These are phyloP conservation scores for Piromyces finnis DNA, from an alignment of 192 early-diverging fungal genomes.

Conservation along the genomic window DNA sequence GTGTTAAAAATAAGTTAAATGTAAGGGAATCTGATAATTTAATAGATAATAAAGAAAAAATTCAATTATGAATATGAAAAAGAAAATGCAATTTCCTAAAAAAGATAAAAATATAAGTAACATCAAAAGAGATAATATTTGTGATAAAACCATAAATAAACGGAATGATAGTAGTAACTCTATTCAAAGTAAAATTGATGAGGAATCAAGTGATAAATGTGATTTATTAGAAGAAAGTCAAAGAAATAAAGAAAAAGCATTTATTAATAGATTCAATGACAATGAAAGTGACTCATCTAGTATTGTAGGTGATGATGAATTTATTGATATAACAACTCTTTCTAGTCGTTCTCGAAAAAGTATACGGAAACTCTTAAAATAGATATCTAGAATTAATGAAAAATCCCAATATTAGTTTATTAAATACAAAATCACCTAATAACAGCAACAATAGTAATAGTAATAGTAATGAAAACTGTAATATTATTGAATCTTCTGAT, in stretches of 20 bases:
- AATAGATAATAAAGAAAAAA: neutral
- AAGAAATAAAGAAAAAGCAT: neutral
- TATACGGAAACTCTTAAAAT: neutral
- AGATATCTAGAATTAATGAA: neutral
- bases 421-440: neutral
- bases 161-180: too few species aligned
- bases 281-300: neutral
- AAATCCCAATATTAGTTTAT: neutral
- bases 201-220: too few species aligned
- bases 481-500: too few species aligned
- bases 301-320: neutral
- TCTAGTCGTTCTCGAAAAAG: neutral
- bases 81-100: neutral
- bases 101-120: neutral
- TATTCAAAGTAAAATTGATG: too few species aligned
- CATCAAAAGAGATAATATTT: too few species aligned
- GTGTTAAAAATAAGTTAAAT: neutral
- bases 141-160: too few species aligned
- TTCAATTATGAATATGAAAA: neutral
- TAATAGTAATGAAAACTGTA: neutral
- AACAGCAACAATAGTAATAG: neutral
- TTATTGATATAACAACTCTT: neutral
- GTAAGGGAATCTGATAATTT: neutral
- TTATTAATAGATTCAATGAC: neutral
- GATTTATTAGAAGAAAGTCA: too few species aligned